phyloP scores from a whole-genome alignment of 2,329 filamentous ascomycete genomes.

The Penicillium brasilianum region DNA sequence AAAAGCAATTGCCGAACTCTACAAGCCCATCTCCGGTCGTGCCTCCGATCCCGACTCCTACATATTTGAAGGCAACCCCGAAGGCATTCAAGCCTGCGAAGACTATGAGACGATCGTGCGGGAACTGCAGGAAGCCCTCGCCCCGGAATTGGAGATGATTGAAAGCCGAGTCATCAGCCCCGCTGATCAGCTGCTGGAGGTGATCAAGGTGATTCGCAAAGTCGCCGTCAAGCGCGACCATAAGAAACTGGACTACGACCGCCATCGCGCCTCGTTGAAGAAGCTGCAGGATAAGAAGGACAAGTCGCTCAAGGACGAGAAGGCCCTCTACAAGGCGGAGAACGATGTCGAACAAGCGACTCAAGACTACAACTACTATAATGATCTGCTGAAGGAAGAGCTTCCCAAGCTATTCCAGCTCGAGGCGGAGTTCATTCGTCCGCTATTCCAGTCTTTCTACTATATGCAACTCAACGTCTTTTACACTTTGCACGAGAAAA shows the following conservation, averaged over 20 bases:
- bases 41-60: slow-evolving; percentile 89
- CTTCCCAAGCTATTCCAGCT: slow-evolving; percentile 87
- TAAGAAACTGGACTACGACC: slow-evolving; percentile 96
- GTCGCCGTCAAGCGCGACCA: slow-evolving; percentile 87
- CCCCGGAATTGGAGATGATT: slow-evolving; percentile 97
- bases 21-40: slow-evolving; percentile 96
- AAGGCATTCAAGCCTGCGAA: slow-evolving; percentile 93
- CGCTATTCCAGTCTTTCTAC: slow-evolving; percentile 98
- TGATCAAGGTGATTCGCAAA: slow-evolving; percentile 95
- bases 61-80: slow-evolving; percentile 81
- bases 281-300: slow-evolving; percentile 98
- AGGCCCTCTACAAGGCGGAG: slow-evolving; percentile 94
- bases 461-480: slow-evolving; percentile 99
- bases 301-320: slow-evolving; percentile 93
- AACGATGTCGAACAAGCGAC: slow-evolving; percentile 88
- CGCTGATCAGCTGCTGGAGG: slow-evolving; percentile 88
- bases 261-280: slow-evolving; percentile 80
- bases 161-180: slow-evolving; percentile 88
- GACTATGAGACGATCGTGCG: slow-evolving; percentile 92
- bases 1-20: slow-evolving; percentile 92
- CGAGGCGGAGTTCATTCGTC: slow-evolving; percentile 93
- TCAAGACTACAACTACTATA: slow-evolving; percentile 97
- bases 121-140: slow-evolving; percentile 84
- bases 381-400: slow-evolving; percentile 94
- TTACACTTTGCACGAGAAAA: slow-evolving; percentile 96